These are phyloP conservation scores for Pyrus bretschneideri DNA, from an alignment of 306 rosid genomes.

Conservation along the genomic window DNA sequence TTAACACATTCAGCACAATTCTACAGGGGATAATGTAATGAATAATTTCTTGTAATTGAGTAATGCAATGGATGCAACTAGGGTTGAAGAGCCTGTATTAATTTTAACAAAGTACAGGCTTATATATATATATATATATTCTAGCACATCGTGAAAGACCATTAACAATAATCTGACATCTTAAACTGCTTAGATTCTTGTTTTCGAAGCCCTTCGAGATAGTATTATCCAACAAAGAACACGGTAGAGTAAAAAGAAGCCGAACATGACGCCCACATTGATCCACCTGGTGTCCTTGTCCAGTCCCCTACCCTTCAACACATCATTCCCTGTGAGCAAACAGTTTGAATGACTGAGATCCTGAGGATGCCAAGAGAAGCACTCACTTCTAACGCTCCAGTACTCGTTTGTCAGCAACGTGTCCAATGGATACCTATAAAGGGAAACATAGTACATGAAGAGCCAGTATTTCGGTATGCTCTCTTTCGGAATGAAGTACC, in stretches of 20 bases:
- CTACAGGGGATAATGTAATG: not conserved
- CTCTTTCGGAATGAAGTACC: conserved; percentile 86
- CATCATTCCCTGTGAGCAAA: conserved; percentile 54
- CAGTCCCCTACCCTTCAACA: conserved; percentile 75
- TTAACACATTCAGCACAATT: no score
- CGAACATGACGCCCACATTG: conserved; percentile 68
- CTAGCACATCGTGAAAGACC: not conserved
- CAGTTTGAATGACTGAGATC: conserved; percentile 8
- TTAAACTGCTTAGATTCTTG: conserved; percentile 30
- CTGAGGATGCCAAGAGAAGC: conserved; percentile 28
- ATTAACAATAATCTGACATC: not conserved
- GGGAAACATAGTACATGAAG: conserved; percentile 89
- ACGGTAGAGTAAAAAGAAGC: conserved; percentile 70
- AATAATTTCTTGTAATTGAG: not conserved
- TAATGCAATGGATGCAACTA: not conserved
- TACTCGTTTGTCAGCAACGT: conserved; percentile 73
- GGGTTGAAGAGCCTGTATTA: not conserved
- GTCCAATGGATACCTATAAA: conserved; percentile 85
- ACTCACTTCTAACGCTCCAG: conserved; percentile 42
- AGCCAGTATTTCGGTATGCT: conserved; percentile 84
- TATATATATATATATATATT: not conserved
- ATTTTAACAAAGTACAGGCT: not conserved
- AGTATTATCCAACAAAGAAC: conserved; percentile 73
- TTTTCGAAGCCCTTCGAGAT: conserved; percentile 53
- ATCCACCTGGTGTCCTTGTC: conserved; percentile 65